A percentile compares a stretch with the other conserved stretches of the same genome.
These are phyloP conservation scores for Penicillium antarcticum DNA, from an alignment of 495 filamentous ascomycete genomes.

Conservation along the genomic window DNA sequence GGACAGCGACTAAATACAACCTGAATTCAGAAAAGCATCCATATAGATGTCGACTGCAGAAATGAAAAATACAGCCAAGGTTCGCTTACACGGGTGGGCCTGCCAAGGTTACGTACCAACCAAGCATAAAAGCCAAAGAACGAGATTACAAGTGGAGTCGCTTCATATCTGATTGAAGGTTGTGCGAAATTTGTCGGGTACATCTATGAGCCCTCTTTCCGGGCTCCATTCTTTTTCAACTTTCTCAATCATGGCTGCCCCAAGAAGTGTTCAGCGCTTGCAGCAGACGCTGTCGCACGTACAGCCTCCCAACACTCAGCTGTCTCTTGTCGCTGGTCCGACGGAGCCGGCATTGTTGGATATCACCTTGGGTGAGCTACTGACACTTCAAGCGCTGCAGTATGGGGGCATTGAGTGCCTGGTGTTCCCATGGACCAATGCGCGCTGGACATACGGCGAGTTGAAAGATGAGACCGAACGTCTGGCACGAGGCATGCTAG, in stretches of 20 bases:
- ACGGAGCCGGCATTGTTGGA: slow-evolving; percentile 57
- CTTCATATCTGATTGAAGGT: slow-evolving; percentile 9
- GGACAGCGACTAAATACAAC: too few relatives aligned
- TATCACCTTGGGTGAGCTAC: slow-evolving; percentile 58
- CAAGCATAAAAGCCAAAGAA: slow-evolving; percentile 1
- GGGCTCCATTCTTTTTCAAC: not conserved
- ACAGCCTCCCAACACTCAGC: slow-evolving; percentile 15
- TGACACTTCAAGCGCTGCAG: slow-evolving; percentile 60
- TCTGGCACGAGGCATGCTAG: slow-evolving; percentile 56
- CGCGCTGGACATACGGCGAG: slow-evolving; percentile 63
- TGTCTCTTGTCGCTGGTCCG: slow-evolving; percentile 57
- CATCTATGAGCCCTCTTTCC: slow-evolving; percentile 8
- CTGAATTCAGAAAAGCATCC: too few relatives aligned
- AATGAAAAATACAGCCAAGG: not conserved
- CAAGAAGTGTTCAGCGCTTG: slow-evolving; percentile 30
- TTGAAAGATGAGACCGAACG: slow-evolving; percentile 58
- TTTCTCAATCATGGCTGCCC: slow-evolving; percentile 24
- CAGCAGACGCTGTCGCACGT: slow-evolving; percentile 40
- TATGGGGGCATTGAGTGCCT: slow-evolving; percentile 58
- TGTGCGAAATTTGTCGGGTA: slow-evolving; percentile 8
- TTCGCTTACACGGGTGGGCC: slow-evolving; percentile 3
- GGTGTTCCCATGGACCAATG: slow-evolving; percentile 63
- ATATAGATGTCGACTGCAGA: too few relatives aligned
- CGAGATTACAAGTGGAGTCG: not conserved
- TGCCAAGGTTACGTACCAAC: not conserved